Conservation (phyloP, 768 basidiomycete species). For the Chalciporus piperatus region DNA sequence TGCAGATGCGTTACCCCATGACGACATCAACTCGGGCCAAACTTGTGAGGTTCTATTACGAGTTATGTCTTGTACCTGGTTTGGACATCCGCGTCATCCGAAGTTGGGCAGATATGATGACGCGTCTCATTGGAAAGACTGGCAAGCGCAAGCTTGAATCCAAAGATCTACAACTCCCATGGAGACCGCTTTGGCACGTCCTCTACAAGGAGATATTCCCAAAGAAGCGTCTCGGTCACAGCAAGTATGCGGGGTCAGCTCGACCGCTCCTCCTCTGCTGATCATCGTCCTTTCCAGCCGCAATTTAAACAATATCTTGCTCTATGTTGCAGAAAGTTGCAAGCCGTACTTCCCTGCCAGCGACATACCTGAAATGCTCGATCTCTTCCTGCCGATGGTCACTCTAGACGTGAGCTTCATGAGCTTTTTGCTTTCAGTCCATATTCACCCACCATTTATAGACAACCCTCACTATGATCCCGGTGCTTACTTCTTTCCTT, state of each 20-base stretch:
- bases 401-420: slow-evolving; percentile 60
- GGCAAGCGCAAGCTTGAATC: slow-evolving; percentile 68
- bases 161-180: slow-evolving; percentile 65
- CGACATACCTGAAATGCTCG: slow-evolving; percentile 70
- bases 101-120: slow-evolving; percentile 77
- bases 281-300: slow-evolving; percentile 37
- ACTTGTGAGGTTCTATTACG: slow-evolving; percentile 73
- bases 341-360: slow-evolving; percentile 63
- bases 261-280: slow-evolving; percentile 1
- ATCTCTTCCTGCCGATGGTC: slow-evolving; percentile 64
- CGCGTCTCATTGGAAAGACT: slow-evolving; percentile 65
- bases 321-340: slow-evolving; percentile 72
- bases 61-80: slow-evolving; percentile 73
- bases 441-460: slow-evolving; percentile 26
- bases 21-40: slow-evolving; percentile 64
- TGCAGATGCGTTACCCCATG: slow-evolving; percentile 79
- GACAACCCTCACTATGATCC: slow-evolving; percentile 69
- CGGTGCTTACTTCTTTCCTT: slow-evolving; percentile 75
- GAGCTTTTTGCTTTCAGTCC: not conserved
- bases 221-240: slow-evolving; percentile 59
- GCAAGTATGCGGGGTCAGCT: slow-evolving; percentile 45
- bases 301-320: slow-evolving; percentile 65
- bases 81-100: slow-evolving; percentile 69
- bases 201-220: slow-evolving; percentile 75
- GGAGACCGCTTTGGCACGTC: slow-evolving; percentile 74